Conservation (phyloP, 306 rosid species). For the Arachis stenosperma region DNA sequence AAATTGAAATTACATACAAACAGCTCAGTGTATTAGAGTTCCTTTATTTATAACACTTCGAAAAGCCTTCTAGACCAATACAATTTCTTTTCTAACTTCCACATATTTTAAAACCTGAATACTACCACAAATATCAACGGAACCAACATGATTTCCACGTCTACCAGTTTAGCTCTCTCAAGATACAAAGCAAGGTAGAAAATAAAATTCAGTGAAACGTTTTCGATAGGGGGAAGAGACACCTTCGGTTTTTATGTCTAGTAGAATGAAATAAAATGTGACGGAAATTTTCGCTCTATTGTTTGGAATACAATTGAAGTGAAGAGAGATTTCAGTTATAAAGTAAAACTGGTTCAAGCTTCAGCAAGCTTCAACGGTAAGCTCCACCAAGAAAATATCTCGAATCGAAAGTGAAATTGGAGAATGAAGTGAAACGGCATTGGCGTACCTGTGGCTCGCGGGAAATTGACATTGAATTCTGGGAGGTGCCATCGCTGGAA, state of each 20-base stretch:
- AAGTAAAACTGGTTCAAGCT: background rate
- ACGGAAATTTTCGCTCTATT: background rate
- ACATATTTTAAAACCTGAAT: background rate
- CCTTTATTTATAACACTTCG: background rate
- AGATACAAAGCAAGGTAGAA: background rate
- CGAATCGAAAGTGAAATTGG: background rate
- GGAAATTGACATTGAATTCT: constrained; percentile 35
- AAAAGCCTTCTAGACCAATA: background rate
- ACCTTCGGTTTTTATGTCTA: background rate
- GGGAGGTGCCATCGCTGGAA: constrained; percentile 30
- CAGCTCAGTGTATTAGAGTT: background rate
- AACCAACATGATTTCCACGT: background rate
- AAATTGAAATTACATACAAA: background rate
- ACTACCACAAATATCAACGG: background rate
- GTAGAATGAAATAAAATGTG: background rate
- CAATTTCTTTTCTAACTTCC: background rate
- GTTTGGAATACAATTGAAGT: background rate
- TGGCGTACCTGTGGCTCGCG: constrained; percentile 38
- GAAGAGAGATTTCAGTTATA: background rate
- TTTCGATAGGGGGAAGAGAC: background rate
- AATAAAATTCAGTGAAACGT: background rate
- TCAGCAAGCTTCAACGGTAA: constrained; percentile 6
- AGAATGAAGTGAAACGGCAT: background rate
- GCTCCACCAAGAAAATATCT: background rate
- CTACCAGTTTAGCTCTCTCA: constrained; percentile 1